Base-by-base conservation (phyloP, 208 protist species). In the Leishmania mexicana region DNA sequence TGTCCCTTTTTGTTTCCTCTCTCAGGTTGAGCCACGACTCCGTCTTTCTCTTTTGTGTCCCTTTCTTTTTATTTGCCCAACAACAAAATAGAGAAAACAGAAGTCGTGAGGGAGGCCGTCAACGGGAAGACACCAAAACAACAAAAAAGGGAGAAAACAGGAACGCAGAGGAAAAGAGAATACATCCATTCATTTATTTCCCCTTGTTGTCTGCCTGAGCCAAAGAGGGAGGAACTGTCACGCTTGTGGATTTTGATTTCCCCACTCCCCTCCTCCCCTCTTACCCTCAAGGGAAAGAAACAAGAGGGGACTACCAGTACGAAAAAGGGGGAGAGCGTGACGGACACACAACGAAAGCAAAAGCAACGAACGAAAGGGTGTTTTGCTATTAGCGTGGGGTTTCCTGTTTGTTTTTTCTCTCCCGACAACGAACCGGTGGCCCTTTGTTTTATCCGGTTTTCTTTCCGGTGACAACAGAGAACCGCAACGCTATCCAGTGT, bases 1-100 rank as follows among this genome's bases (percentile, higher is more conserved):
- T 73, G 54, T 75, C 17, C 60, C 62, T 77, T 4, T 38, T 47
- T 65, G 10, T 84, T 84, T 49, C 7, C 19, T 49, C 3, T 40
- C 38, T 58, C n/a, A 35, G 19, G 11, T 75, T 67, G 49, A 53
- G 11, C 70, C 65, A 71, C 65, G 24, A 38, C 65, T 28, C 19
- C 24, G 65, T 71, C 65, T 45, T 45, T 45, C 11, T 42, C 24
- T 45, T 38, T 49, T 40, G 15, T 47, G 17, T 71, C 49, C 73
- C 31, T 62, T 60, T 80, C 65, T 45, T 17, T 47, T 71, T 3
- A 21, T 45, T 40, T 28, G 38, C 19, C 35, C 38, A 71, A 45
- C 11, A 28, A 28, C 15, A 19, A 21, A 71, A 85, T 10, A 64
- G 58, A 67, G 53, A 19, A 80, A 71, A 68, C 54, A 53, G 35